phyloP scores from a whole-genome alignment of 2,329 filamentous ascomycete genomes.

The Chaetomium sp. region DNA sequence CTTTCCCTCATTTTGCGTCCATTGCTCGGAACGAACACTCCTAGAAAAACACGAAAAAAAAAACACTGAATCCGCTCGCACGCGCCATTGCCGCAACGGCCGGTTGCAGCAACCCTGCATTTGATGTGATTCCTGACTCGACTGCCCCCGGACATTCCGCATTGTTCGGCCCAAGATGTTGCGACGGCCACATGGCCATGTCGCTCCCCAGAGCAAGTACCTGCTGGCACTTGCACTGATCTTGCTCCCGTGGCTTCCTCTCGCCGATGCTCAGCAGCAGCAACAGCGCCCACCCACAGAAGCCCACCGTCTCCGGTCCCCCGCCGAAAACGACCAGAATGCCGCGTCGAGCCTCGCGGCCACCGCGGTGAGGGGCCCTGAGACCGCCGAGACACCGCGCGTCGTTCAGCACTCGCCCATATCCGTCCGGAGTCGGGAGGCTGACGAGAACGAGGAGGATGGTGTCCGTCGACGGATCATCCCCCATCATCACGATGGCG shows the following conservation, averaged over 20 bases:
- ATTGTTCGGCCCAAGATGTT: constrained; percentile 44
- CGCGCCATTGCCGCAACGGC: background rate
- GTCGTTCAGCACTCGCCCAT: constrained; percentile 23
- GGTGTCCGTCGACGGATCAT: constrained; percentile 4
- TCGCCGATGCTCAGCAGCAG: constrained; percentile 61
- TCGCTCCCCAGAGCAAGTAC: constrained; percentile 40
- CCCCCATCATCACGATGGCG: background rate
- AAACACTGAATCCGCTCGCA: constrained; percentile 1
- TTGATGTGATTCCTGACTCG: constrained; percentile 20
- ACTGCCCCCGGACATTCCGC: constrained; percentile 16
- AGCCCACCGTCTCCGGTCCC: constrained; percentile 15
- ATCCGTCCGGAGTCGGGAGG: constrained; percentile 20
- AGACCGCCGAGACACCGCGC: constrained; percentile 24
- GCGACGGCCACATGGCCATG: constrained; percentile 58
- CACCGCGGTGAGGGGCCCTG: constrained; percentile 21
- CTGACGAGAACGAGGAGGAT: constrained; percentile 22
- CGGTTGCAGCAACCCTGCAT: constrained; percentile 9
- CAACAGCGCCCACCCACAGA: constrained; percentile 30
- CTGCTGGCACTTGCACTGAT: constrained; percentile 52
- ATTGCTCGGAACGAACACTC: background rate
- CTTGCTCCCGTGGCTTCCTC: constrained; percentile 47
- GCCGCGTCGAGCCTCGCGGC: constrained; percentile 16
- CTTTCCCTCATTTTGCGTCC: background rate
- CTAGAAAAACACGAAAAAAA: background rate
- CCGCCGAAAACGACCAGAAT: constrained; percentile 20